Base-by-base conservation (phyloP, 352 stramenopile species). In the Pythium oligandrum region DNA sequence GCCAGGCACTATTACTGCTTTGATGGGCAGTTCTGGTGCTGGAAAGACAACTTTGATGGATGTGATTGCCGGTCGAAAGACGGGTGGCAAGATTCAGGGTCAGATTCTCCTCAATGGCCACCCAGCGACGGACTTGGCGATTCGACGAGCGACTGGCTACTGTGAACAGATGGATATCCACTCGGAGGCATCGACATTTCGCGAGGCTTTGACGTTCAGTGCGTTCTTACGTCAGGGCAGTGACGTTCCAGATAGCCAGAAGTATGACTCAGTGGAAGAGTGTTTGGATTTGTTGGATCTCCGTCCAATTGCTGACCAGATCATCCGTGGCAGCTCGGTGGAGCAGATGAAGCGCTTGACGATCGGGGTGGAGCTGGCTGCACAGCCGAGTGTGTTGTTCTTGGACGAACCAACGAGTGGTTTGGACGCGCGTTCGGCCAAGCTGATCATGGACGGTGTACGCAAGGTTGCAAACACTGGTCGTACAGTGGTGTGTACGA, bases 311-410 rank as follows among this genome's bases (percentile, higher is more conserved):
- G 68, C 61, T 1, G 61, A 74, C 31, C 50, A 66, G 34, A 69
- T 78, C 40, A 66, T 75, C n/a, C 60, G 64, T 6, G 66, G 70
- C 12, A 67, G 63, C 35, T 70, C 70, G 6, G 64, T 69, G 2
- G 68, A 78, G 50, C 59, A 75, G 17, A 67, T 67, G 59, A 76
- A 79, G 57, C 70, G 70, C 9, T 47, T 76, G 44, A 79, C 70
- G 33, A 87, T 96, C 33, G 91, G 84, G 46, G 81, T 97, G 11
- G 91, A 97, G 53, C 62, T 98, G 33, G 83, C 90, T 1, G 76
- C 76, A 1, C 83, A 89, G 47, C 73, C 89, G 33, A 71, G 64
- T 8, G 55, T 96, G 8, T 46, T 97, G 6, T 95, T 97, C 60
- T 44, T 83, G 43, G 77, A 87, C 31, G 77, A 88, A 26, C 77